Conservation (phyloP, 2,329 filamentous ascomycete species). For the Alternaria infectoria region DNA sequence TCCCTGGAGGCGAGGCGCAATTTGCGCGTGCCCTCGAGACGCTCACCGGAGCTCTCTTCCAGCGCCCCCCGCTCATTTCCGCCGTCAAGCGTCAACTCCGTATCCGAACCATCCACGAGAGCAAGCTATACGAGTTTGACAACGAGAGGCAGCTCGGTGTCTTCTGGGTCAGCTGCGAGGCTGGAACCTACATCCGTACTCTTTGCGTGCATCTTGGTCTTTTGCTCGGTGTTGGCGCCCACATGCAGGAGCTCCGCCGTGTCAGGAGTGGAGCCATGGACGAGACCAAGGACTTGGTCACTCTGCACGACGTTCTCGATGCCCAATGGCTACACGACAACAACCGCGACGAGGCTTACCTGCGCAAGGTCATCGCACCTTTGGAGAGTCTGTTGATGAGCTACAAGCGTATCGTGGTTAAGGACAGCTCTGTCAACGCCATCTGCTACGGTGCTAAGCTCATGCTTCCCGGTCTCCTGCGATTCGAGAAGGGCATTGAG, state of each 20-base stretch:
- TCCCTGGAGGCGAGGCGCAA: constrained; percentile 90
- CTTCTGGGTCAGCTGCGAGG: constrained; percentile 99
- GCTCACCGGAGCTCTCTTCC: constrained; percentile 94
- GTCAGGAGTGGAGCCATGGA: constrained; percentile 95
- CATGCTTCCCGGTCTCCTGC: constrained; percentile 94
- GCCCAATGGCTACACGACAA: constrained; percentile 97
- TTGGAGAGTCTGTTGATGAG: constrained; percentile 89
- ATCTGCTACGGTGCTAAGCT: constrained; percentile 99
- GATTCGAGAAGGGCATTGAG: constrained; percentile 92
- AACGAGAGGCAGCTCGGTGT: constrained; percentile 97
- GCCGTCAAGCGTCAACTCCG: constrained; percentile 98
- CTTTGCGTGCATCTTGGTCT: constrained; percentile 92
- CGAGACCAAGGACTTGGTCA: constrained; percentile 87
- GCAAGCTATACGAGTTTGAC: constrained; percentile 94
- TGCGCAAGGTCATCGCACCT: constrained; percentile 88
- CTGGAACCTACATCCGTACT: constrained; percentile 97
- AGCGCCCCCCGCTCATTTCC: constrained; percentile 94
- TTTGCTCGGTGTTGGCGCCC: constrained; percentile 80
- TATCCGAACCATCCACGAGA: constrained; percentile 97
- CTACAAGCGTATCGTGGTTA: constrained; percentile 97
- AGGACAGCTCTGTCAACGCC: constrained; percentile 94
- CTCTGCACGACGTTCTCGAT: constrained; percentile 92
- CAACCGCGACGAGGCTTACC: constrained; percentile 89
- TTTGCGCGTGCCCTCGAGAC: constrained; percentile 94
- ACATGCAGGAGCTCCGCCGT: constrained; percentile 98